Percentiles rank a stretch among this genome's conserved stretches.
These are phyloP conservation scores for Rhodotorula glutinis DNA, from an alignment of 1,284 basidiomycete genomes.

Conservation along the genomic window DNA sequence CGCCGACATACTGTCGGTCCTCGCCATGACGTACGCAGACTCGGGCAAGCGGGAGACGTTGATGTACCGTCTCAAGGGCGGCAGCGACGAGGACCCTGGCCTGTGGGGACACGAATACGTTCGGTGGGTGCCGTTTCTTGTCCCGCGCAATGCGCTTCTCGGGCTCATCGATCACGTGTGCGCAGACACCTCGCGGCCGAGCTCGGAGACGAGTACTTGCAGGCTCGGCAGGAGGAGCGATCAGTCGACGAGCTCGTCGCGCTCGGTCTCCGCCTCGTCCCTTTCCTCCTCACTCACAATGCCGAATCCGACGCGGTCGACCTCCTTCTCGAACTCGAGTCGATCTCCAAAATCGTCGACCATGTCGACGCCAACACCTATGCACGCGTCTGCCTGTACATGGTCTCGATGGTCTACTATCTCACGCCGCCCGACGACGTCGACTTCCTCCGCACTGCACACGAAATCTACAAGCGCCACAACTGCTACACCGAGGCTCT, in stretches of 20 bases:
- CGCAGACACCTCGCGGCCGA: constrained; percentile 81
- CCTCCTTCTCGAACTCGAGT: constrained; percentile 89
- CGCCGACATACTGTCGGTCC: constrained; percentile 96
- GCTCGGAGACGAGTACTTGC: constrained; percentile 85
- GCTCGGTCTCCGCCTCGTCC: constrained; percentile 81
- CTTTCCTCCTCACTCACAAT: constrained; percentile 89
- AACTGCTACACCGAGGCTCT: constrained; percentile 89
- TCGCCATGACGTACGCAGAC: constrained; percentile 99
- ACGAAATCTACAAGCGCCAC: constrained; percentile 84
- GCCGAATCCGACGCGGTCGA: constrained; percentile 99
- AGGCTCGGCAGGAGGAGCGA: constrained; percentile 55
- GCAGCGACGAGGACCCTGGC: constrained; percentile 81
- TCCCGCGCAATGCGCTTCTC: not conserved
- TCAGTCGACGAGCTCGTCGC: constrained; percentile 64
- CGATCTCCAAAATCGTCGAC: constrained; percentile 71
- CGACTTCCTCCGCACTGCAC: constrained; percentile 83
- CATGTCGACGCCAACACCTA: constrained; percentile 84
- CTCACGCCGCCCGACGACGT: constrained; percentile 91
- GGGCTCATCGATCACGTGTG: not conserved
- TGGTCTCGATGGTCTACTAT: constrained; percentile 91
- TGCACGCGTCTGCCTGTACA: constrained; percentile 92
- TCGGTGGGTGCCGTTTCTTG: constrained; percentile 44
- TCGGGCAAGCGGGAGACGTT: constrained; percentile 92
- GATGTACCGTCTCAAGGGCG: constrained; percentile 79
- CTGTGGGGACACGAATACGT: constrained; percentile 99